Evolutionary conservation across 257 asterid species (phyloP).

Genomic region (Jacaranda copaia): DNA sequence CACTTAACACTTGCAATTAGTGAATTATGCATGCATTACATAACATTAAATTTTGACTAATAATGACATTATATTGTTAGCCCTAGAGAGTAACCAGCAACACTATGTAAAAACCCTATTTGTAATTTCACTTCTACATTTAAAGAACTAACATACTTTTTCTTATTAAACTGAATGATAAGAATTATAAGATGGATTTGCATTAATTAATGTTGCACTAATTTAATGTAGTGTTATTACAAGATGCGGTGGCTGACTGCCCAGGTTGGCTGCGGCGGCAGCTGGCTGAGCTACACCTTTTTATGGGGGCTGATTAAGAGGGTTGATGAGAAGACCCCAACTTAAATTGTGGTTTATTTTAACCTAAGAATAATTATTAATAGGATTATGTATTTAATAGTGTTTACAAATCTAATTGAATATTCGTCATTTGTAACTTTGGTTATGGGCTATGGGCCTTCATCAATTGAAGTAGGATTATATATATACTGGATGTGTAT

Average conservation of each 20-base stretch:
- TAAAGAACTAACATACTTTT: background rate
- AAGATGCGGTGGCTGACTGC: background rate
- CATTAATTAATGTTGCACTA: slow-evolving; percentile 10
- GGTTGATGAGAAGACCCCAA: slow-evolving; percentile 14
- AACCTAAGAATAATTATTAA: slow-evolving; percentile 9
- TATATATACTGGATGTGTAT: no score
- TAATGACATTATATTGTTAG: slow-evolving; percentile 34
- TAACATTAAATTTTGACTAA: slow-evolving; percentile 39
- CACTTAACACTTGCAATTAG: slow-evolving; percentile 28
- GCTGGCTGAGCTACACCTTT: slow-evolving; percentile 23
- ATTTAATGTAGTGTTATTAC: background rate
- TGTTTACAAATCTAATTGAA: no score
- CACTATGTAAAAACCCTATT: slow-evolving; percentile 10
- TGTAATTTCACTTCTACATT: background rate
- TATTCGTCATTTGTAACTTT: background rate
- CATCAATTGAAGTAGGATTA: no score
- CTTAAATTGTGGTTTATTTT: background rate
- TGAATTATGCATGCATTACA: slow-evolving; percentile 43
- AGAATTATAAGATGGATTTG: background rate
- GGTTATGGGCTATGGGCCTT: background rate
- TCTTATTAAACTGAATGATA: background rate
- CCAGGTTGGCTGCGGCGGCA: slow-evolving; percentile 17
- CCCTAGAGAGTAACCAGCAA: slow-evolving; percentile 3
- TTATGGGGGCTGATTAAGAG: slow-evolving; percentile 14
- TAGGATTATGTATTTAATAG: background rate